Base-by-base conservation (phyloP, 148 eudicot species). In the Dianthus caryophyllus region DNA sequence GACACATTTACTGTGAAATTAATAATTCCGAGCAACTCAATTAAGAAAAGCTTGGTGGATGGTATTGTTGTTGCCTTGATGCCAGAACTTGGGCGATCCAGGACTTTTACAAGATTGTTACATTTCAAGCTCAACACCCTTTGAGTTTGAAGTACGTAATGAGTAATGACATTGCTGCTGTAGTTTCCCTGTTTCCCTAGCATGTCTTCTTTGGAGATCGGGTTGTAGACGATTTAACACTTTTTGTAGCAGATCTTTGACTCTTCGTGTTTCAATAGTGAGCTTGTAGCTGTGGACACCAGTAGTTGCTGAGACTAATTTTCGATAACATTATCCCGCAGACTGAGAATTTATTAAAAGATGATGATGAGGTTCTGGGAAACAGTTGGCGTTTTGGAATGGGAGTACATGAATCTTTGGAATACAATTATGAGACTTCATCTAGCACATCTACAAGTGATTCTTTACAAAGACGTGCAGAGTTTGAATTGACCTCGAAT, bases 271-370 rank as follows among this genome's bases (percentile, higher is more conserved):
- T 17, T 30, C 21, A 43, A 21, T 33, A 16, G 50, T 57, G 38
- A 56, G 26, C 44, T 55, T 75, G 53, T 64, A 55, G 57, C 22
- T 31, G 43, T 69, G 21, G 57, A 48, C 49, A 33, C 46, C 58
- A 61, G 43, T 30, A 20, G 41, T 57, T 36, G 46, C 65, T 64
- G 44, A 64, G 64, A 64, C 58, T 79, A 80, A 77, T 79, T 70
- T 79, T 68, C 73, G 57, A 69, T 67, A 41, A 65, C 4, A 20
- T 67, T 66, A 75, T 59, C 71, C 83, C 78, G 77, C 90, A 94
- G 99, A 82, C 80, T 26, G 76, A 77, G 73, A 93, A 85, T 66
- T 65, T 86, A 67, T 70, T 88, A 75, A 82, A 78, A 80, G 80
- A 77, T 20, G 67, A 73, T 69, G 72, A 71, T 46, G 68, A 66